Conservation (phyloP, 164 flowering plant genomes). For the Berberis thunbergii region DNA sequence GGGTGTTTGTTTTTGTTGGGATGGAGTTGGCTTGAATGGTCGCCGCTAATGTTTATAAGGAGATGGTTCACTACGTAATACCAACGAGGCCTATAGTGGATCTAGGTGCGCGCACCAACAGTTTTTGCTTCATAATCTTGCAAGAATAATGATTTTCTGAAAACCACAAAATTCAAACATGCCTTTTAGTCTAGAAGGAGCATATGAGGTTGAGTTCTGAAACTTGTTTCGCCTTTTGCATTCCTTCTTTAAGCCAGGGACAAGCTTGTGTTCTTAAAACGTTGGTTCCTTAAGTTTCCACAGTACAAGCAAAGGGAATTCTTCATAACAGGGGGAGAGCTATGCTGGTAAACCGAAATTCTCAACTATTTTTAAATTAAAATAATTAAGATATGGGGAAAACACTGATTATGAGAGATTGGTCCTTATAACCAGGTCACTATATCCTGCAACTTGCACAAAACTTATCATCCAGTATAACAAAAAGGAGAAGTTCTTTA, state of each 20-base stretch:
- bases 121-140: no score
- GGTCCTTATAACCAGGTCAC: conserved; percentile 43
- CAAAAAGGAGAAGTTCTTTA: conserved; percentile 55
- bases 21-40: no score
- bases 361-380: background rate
- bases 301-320: conserved; percentile 43
- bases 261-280: conserved; percentile 51
- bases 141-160: no score
- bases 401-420: background rate
- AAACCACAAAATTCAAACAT: no score
- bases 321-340: conserved; percentile 67
- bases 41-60: no score
- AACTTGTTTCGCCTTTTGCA: background rate
- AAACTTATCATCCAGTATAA: conserved; percentile 62
- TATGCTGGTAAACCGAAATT: conserved; percentile 45
- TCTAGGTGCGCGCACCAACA: no score
- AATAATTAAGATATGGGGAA: background rate
- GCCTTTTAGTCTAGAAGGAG: no score
- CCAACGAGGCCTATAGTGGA: no score
- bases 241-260: conserved; percentile 52
- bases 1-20: no score
- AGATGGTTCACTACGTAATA: no score
- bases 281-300: conserved; percentile 56
- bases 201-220: no score
- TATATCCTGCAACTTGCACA: conserved; percentile 84